These are phyloP conservation scores for Pseudozyma flocculosa DNA, from an alignment of 1,284 basidiomycete species.

Conservation along the genomic window DNA sequence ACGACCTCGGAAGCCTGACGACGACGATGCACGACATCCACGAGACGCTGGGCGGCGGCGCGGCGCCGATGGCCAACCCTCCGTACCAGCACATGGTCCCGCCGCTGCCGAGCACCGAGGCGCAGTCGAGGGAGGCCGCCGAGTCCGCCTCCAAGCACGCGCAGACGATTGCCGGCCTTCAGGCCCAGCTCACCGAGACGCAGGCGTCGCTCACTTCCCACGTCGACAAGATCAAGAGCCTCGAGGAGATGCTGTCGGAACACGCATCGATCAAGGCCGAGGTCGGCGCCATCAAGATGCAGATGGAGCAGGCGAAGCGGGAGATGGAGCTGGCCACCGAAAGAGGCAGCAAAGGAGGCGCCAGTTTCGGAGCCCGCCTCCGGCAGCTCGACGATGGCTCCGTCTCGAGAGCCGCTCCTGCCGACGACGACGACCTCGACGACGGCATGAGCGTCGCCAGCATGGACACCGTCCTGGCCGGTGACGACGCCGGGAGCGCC, in stretches of 20 bases:
- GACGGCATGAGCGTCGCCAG: constrained; percentile 50
- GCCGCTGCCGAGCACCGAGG: constrained; percentile 14
- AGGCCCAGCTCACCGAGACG: constrained; percentile 80
- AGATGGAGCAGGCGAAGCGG: constrained; percentile 57
- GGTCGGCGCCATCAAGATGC: constrained; percentile 63
- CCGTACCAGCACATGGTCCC: constrained; percentile 55
- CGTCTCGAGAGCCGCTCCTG: constrained; percentile 7
- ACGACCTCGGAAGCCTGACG: constrained; percentile 77
- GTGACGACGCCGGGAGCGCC: constrained; percentile 5
- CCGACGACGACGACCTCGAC: constrained; percentile 41
- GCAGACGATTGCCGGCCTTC: constrained; percentile 64
- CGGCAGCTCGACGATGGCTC: constrained; percentile 2
- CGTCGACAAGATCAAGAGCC: constrained; percentile 77
- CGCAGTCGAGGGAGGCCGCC: constrained; percentile 13
- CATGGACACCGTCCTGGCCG: constrained; percentile 46
- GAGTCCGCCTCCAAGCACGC: constrained; percentile 34
- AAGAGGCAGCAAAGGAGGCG: too few relatives aligned
- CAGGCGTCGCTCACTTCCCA: constrained; percentile 77
- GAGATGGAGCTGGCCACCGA: constrained; percentile 44
- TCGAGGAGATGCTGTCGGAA: constrained; percentile 77
- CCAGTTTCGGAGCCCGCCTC: constrained; percentile 19
- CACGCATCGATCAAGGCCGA: constrained; percentile 84
- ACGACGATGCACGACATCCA: constrained; percentile 87
- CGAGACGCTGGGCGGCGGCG: constrained; percentile 80
- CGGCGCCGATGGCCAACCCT: constrained; percentile 45